Evolutionary conservation across 163 green algal species (phyloP).

Genomic region (Trebouxiophyceae sp.): DNA sequence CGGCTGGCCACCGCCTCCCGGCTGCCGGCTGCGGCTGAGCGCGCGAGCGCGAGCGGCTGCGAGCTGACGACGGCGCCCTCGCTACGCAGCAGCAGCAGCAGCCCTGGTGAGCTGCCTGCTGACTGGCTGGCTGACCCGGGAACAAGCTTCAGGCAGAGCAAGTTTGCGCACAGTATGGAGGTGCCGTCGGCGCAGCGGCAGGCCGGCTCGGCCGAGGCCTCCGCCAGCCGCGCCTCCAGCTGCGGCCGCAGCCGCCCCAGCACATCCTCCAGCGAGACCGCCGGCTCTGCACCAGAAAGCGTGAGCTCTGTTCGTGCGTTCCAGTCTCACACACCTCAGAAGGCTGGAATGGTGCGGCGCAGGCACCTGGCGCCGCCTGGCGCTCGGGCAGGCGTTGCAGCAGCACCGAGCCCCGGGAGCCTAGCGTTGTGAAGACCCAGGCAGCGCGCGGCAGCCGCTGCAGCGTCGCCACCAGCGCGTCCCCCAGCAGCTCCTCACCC

Average conservation of each 20-base stretch:
- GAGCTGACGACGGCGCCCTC: no score
- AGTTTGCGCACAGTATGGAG: no score
- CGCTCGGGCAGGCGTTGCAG: slow-evolving; percentile 19
- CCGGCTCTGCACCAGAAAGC: not conserved
- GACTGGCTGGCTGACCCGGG: no score
- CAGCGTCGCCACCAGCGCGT: slow-evolving; percentile 48
- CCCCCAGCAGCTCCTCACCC: slow-evolving; percentile 45
- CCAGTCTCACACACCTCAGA: not conserved
- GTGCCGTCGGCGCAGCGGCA: no score
- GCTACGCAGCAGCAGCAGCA: no score
- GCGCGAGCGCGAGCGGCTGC: no score
- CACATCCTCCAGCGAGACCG: slow-evolving; percentile 68
- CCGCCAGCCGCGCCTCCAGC: slow-evolving; percentile 73
- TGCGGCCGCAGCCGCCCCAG: slow-evolving; percentile 75
- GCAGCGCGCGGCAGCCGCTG: slow-evolving; percentile 38
- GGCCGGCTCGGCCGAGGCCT: slow-evolving; percentile 79
- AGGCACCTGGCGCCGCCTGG: not conserved
- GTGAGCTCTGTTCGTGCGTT: no score
- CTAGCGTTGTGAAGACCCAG: slow-evolving; percentile 56
- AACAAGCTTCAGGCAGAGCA: no score
- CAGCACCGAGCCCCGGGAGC: slow-evolving; percentile 47
- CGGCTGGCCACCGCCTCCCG: no score
- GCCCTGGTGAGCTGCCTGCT: no score
- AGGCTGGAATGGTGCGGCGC: not conserved
- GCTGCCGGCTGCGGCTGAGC: no score